These are phyloP conservation scores for Spathaspora sp. DNA, from an alignment of 805 yeast genomes.

Conservation along the genomic window DNA sequence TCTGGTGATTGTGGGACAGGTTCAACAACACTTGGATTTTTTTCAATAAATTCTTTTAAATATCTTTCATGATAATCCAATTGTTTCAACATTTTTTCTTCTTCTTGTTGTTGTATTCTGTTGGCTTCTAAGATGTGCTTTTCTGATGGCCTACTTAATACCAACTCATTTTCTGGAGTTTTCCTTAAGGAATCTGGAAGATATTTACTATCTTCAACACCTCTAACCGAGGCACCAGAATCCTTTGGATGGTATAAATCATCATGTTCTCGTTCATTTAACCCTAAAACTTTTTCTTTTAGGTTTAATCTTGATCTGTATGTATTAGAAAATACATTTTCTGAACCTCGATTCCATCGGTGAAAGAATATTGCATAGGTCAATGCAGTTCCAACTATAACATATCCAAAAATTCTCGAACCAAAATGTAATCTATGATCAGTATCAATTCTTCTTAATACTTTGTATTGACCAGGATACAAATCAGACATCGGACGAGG, in stretches of 20 bases:
- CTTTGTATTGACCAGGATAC: slow-evolving; percentile 78
- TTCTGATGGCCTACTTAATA: slow-evolving; percentile 64
- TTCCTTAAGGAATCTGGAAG: slow-evolving; percentile 38
- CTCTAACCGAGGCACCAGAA: slow-evolving; percentile 35
- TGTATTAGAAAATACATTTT: slow-evolving; percentile 67
- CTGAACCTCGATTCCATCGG: slow-evolving; percentile 83
- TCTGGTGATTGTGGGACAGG: background rate
- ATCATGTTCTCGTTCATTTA: slow-evolving; percentile 56
- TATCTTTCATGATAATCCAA: slow-evolving; percentile 20
- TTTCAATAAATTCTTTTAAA: background rate
- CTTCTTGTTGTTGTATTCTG: slow-evolving; percentile 62
- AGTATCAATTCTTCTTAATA: slow-evolving; percentile 55
- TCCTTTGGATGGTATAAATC: slow-evolving; percentile 53
- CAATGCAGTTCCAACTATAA: slow-evolving; percentile 46
- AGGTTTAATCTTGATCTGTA: slow-evolving; percentile 57
- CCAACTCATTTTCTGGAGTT: slow-evolving; percentile 45
- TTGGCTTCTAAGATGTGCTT: slow-evolving; percentile 76
- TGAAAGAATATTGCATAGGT: slow-evolving; percentile 67
- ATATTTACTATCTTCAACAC: slow-evolving; percentile 41
- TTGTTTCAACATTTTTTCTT: slow-evolving; percentile 44
- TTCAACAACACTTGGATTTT: background rate
- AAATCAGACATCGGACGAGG: slow-evolving; percentile 73
- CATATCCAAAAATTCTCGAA: slow-evolving; percentile 51
- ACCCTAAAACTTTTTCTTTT: slow-evolving; percentile 52
- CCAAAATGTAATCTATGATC: slow-evolving; percentile 56